Evolutionary conservation across 257 asterid species (phyloP).

Genomic region (Solanum sitiens): DNA sequence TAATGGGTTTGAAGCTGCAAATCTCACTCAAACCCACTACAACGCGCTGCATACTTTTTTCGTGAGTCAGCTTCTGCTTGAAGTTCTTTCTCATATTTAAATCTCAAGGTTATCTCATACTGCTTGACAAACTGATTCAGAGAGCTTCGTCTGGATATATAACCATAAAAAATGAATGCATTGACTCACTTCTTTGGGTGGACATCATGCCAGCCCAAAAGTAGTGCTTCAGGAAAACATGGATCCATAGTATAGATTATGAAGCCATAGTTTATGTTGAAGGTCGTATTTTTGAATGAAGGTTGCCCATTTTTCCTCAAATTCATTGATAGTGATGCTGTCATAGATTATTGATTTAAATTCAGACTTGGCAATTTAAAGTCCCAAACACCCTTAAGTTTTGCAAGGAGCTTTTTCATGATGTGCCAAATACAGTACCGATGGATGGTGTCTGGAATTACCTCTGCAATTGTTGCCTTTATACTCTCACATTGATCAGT

Average conservation of each 20-base stretch:
- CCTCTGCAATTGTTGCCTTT: background rate
- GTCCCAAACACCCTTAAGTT: background rate
- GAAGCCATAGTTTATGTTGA: background rate
- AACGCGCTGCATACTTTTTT: fast-evolving
- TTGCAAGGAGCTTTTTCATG: background rate
- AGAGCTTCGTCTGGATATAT: background rate
- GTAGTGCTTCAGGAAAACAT: background rate
- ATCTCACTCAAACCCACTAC: background rate
- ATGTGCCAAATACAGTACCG: background rate
- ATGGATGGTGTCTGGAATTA: background rate
- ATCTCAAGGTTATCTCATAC: background rate
- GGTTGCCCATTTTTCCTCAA: background rate
- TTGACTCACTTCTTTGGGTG: background rate
- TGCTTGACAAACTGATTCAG: background rate
- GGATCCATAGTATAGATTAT: background rate
- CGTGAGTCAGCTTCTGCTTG: background rate
- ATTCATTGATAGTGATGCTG: background rate
- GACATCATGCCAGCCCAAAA: background rate
- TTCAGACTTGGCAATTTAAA: background rate
- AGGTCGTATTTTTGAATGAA: background rate
- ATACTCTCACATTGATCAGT: background rate
- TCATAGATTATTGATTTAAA: background rate
- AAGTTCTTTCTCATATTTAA: background rate
- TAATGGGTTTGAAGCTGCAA: background rate
- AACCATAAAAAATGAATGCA: background rate